phyloP scores from a whole-genome alignment of 169 alveolate species.

The Cryptosporidium meleagridis region DNA sequence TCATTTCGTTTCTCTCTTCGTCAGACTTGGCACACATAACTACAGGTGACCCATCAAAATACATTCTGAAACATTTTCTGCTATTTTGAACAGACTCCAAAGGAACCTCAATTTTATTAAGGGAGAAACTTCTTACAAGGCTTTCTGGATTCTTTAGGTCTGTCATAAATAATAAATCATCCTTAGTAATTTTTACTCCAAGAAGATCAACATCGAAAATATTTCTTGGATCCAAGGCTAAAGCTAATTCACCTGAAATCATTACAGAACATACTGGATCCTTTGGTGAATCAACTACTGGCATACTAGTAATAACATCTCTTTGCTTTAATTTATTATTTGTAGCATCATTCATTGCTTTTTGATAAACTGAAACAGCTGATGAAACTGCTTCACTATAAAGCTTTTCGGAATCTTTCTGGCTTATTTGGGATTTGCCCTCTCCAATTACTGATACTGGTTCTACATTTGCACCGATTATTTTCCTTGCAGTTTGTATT shows the following conservation, averaged over 20 bases:
- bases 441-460: constrained; percentile 69
- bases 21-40: constrained; percentile 74
- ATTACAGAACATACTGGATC: constrained; percentile 62
- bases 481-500: constrained; percentile 74
- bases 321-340: constrained; percentile 50
- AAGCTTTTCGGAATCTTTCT: constrained; percentile 43
- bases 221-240: constrained; percentile 60
- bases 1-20: constrained; percentile 57
- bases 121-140: constrained; percentile 38
- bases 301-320: constrained; percentile 54
- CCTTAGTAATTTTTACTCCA: constrained; percentile 48
- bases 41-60: constrained; percentile 47
- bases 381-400: constrained; percentile 56
- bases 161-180: constrained; percentile 55
- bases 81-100: constrained; percentile 71
- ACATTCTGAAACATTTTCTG: constrained; percentile 74
- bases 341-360: constrained; percentile 73
- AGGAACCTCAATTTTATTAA: constrained; percentile 64
- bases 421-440: constrained; percentile 31
- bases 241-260: constrained; percentile 45
- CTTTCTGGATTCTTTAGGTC: constrained; percentile 51
- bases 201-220: constrained; percentile 57
- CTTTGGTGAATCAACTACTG: constrained; percentile 41
- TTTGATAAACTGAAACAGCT: constrained; percentile 71
- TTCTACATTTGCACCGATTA: constrained; percentile 67